phyloP scores from a whole-genome alignment of 78 protist genomes.

The Guillardia theta region DNA sequence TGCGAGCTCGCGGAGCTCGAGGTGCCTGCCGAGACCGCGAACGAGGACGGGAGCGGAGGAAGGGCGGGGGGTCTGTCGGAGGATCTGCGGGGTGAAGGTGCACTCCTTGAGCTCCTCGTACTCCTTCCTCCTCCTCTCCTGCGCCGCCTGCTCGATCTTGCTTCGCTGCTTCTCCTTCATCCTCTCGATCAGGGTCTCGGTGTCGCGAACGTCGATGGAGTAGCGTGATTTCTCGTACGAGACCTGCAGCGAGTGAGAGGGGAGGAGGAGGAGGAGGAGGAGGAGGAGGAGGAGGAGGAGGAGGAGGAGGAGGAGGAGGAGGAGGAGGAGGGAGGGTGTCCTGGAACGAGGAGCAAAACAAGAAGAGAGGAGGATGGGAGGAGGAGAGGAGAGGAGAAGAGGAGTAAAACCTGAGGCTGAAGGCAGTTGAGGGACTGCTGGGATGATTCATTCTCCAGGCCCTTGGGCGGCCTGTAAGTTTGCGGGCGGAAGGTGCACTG shows the following conservation, averaged over 20 bases:
- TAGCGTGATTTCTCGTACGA: background rate
- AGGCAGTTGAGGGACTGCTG: background rate
- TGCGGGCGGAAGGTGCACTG: background rate
- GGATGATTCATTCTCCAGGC: too few relatives aligned
- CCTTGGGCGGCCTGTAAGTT: too few relatives aligned
- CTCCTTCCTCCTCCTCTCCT: background rate
- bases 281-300: background rate
- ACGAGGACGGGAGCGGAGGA: background rate
- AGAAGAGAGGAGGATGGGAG: background rate
- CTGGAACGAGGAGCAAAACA: background rate
- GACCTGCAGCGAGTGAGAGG: background rate
- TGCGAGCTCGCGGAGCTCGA: background rate
- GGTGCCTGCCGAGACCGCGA: background rate
- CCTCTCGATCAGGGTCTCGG: background rate
- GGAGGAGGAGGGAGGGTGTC: background rate
- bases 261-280: background rate
- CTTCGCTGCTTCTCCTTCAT: background rate
- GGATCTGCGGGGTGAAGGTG: background rate
- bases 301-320: background rate
- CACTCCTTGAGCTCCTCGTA: constrained; percentile 10
- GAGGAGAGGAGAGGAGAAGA: background rate
- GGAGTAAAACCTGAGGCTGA: background rate
- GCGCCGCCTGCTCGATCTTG: background rate
- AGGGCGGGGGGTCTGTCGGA: background rate
- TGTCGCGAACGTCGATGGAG: background rate